Conservation (phyloP, 75 land plant species). For the Selaginella tamariscina region DNA sequence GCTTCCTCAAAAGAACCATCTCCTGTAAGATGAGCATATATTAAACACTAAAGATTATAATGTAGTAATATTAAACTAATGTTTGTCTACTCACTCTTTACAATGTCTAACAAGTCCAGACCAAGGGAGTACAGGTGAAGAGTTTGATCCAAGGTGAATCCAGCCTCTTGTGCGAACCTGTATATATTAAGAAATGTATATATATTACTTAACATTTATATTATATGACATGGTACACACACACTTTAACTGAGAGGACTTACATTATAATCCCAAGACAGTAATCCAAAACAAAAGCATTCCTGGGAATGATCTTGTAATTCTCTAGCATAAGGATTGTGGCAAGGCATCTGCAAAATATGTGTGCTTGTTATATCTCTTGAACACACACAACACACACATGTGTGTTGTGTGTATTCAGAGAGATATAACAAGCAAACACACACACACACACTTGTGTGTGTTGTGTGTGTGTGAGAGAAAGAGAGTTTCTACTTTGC, state of each 20-base stretch:
- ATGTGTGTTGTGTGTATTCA: too few species aligned
- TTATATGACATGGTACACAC: too few species aligned
- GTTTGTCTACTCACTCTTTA: not conserved
- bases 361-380: too few species aligned
- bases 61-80: not conserved
- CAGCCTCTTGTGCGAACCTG: constrained; percentile 11
- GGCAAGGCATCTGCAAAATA: constrained; percentile 3
- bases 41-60: not conserved
- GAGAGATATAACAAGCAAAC: too few species aligned
- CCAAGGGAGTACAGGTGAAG: not conserved
- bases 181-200: not conserved
- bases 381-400: too few species aligned
- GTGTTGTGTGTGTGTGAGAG: not conserved
- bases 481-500: not conserved
- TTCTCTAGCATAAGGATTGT: not conserved
- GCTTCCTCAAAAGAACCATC: constrained; percentile 7
- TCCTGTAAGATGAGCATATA: not conserved
- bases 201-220: not conserved
- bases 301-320: constrained; percentile 3
- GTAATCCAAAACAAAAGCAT: constrained; percentile 9
- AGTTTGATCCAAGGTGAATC: not conserved
- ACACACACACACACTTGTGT: too few species aligned
- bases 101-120: constrained; percentile 1
- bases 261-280: constrained; percentile 6
- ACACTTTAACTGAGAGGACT: not conserved